Base-by-base conservation (phyloP, 495 filamentous ascomycete genomes). In the Penicillium crystallinum region DNA sequence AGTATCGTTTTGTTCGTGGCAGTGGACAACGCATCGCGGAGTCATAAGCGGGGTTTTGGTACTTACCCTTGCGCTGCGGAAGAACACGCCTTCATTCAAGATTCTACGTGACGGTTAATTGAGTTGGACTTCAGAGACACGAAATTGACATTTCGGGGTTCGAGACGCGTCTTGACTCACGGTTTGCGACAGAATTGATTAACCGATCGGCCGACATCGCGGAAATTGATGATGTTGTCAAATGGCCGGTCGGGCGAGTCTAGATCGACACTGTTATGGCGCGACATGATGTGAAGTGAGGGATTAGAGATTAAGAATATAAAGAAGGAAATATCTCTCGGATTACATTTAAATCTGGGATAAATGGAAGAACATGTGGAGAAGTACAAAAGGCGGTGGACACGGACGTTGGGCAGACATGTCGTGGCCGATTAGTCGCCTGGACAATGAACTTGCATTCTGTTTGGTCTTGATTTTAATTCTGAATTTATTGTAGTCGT, bases 141-240 rank as follows among this genome's bases (percentile, higher is more conserved):
- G n/a, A 40, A 17, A 21, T 12, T 3, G 1, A 6, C 7, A 33
- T n/a, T 17, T 46, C 6, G 37, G 31, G 10, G 44, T 31, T 10
- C 10, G 19, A 40, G 39, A 33, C 31, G 22, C 35, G 15, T 48
- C 42, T 17, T 36, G 11, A 54, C 75, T 59, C 70, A 85, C 84
- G 74, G 73, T 38, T 69, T 65, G 3, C 77, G 77, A 17, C 76
- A 57, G 36, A 77, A 75, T 19, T 74, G 65, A 52, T 93, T 93
- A 50, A 91, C 73, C 11, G 82, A 83, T 48, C 76, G 71, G n/a
- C 84, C 90, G 49, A 93, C 85, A 77, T 95, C 90, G 31, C 90
- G 83, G 68, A 95, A 91, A 64, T 95, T 93, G 65, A 88, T 73
- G 53, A 92, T 81, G 35, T 76, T 82, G 45, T 86, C 75, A 54